phyloP scores from a whole-genome alignment of 1,284 basidiomycete species.

The Wolfiporia cocos region DNA sequence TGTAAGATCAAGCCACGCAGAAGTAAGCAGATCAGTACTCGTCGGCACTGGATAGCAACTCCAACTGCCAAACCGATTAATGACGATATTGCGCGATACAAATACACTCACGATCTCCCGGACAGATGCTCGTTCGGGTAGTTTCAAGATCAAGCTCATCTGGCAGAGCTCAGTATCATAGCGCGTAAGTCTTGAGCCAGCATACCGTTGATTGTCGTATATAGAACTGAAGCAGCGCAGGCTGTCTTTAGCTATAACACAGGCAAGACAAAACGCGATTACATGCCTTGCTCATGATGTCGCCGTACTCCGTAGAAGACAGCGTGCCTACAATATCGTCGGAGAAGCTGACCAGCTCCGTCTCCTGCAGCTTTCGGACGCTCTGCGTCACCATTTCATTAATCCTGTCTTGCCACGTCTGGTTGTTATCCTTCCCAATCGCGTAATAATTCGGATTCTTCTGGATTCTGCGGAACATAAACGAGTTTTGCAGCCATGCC shows the following conservation, averaged over 20 bases:
- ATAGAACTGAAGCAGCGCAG: constrained; percentile 54
- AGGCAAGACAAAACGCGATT: constrained; percentile 1
- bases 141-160: constrained; percentile 64
- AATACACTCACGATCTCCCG: constrained; percentile 57
- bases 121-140: constrained; percentile 46
- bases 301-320: constrained; percentile 65
- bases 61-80: constrained; percentile 39
- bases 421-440: constrained; percentile 47
- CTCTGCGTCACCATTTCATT: constrained; percentile 70
- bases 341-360: constrained; percentile 48
- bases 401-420: constrained; percentile 65
- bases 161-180: constrained; percentile 22
- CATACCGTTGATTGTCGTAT: constrained; percentile 61
- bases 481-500: constrained; percentile 76
- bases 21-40: constrained; percentile 49
- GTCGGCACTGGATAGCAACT: constrained; percentile 56
- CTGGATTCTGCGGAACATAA: constrained; percentile 78
- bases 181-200: neutral
- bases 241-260: constrained; percentile 1
- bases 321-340: constrained; percentile 34
- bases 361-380: constrained; percentile 49
- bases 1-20: neutral
- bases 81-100: constrained; percentile 5
- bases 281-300: constrained; percentile 78
- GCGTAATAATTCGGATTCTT: constrained; percentile 79